phyloP scores from a whole-genome alignment of 2,329 filamentous ascomycete genomes.

The Fusarium sp. region DNA sequence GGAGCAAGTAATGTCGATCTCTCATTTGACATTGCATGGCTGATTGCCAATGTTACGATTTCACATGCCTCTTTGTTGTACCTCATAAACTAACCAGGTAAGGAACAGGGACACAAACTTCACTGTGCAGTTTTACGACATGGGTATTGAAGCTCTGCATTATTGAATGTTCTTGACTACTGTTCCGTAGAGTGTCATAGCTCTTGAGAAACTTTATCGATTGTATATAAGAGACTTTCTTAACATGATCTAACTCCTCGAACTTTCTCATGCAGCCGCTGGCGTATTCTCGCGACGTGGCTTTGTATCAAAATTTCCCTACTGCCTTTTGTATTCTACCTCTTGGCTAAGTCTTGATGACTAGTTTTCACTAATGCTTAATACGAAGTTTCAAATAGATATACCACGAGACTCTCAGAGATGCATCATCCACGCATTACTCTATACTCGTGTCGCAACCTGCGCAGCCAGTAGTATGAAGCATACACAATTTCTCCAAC shows the following conservation, averaged over 20 bases:
- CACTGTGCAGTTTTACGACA: not conserved
- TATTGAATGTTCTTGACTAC: not conserved
- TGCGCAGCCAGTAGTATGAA: not conserved
- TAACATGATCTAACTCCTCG: not conserved
- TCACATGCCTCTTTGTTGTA: not conserved
- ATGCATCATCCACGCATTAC: not conserved
- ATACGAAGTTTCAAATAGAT: not conserved
- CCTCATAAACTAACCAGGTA: not conserved
- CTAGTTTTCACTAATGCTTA: not conserved
- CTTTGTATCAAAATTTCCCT: not conserved
- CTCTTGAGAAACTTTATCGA: not conserved
- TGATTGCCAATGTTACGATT: not conserved
- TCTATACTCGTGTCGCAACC: not conserved
- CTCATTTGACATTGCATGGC: not conserved
- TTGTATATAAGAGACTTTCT: not conserved
- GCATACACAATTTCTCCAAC: not conserved
- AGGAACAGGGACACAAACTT: not conserved
- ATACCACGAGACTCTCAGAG: slow-evolving; percentile 8
- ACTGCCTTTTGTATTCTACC: not conserved
- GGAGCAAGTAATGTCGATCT: not conserved
- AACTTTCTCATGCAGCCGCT: not conserved
- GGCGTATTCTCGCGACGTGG: not conserved
- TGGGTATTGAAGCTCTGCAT: not conserved
- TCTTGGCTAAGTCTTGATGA: not conserved
- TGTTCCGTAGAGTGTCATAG: too few relatives aligned